Evolutionary conservation across 257 asterid species (phyloP), one percentile per base, ranked within the genome.

Genomic region (Thymus mandschuricus): DNA sequence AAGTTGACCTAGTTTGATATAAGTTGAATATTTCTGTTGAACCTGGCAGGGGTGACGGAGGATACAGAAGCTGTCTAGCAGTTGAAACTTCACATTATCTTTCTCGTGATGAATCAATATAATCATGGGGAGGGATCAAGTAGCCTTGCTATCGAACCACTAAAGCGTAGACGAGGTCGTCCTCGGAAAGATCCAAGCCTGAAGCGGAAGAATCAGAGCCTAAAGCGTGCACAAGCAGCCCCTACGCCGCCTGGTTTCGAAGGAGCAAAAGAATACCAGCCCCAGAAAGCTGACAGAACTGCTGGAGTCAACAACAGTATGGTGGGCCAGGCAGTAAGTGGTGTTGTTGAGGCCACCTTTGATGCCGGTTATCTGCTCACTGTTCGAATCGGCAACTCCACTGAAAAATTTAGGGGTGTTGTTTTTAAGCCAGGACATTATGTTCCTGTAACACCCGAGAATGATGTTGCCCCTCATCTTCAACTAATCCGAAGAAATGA

Each of bases 361-460:
- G 96, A 89, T 74, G 95, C 92, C 8, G 99, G 99, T 41, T 94
- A 84, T 79, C 73, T 94, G 75, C 88, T 94, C 2, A 71, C 80
- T 72, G 93, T 94, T 60, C 84, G 85, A 75, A 86, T 94, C 31
- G 98, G 97, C 27, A 81, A 86, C 81, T 85, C 95, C 31, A 76
- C 75, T 30, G 80, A 83, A 31, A 88, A 41, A 74, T 73, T 91
- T 71, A 84, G 95, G 76, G 98, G 99, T 3, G 78, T 91, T 4
- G 96, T 94, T 74, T 89, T 94, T 75, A 92, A 91, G 79, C 96
- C 99, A 3, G 99, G 98, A 7, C 86, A 86, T 35, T 84, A 34
- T 65, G 78, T 80, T 57, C 99, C 97, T 6, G 78, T 94, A 72
- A 86, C 99, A 30, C 64, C 85, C 2, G 93, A 86, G 73, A 92